Conservation (phyloP, 768 basidiomycete species). For the Lentinula guzmanii region DNA sequence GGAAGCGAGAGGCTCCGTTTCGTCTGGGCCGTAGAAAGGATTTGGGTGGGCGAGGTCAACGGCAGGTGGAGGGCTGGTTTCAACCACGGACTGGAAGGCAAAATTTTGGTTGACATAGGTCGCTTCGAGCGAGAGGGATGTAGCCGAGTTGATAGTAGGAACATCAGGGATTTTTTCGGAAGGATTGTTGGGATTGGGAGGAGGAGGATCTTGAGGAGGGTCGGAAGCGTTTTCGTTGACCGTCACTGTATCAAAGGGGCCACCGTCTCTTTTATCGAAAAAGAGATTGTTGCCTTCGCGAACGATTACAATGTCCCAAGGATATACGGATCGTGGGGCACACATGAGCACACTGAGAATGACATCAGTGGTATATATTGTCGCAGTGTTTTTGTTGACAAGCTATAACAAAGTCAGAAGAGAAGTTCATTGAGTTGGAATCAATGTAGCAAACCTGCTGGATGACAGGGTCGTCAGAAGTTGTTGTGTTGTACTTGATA, state of each 20-base stretch:
- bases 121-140: conserved; percentile 91
- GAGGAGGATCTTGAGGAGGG: conserved; percentile 78
- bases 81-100: conserved; percentile 89
- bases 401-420: conserved; percentile 40
- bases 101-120: conserved; percentile 99
- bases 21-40: conserved; percentile 92
- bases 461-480: conserved; percentile 96
- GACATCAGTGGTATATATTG: conserved; percentile 90
- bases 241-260: conserved; percentile 94
- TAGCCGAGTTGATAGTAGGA: conserved; percentile 88
- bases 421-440: conserved; percentile 6
- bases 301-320: conserved; percentile 97
- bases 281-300: conserved; percentile 91
- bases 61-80: conserved; percentile 53
- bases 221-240: conserved; percentile 99
- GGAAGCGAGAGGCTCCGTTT: conserved; percentile 91
- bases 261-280: conserved; percentile 96
- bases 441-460: conserved; percentile 56
- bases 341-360: conserved; percentile 97
- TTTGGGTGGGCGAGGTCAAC: conserved; percentile 83
- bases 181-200: conserved; percentile 75
- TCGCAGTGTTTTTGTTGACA: conserved; percentile 73
- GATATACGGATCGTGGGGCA: conserved; percentile 90
- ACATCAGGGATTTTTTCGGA: conserved; percentile 66
- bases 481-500: conserved; percentile 95